These are phyloP conservation scores for Acanthamoeba rhysodes DNA, from an alignment of 208 protist genomes.

Conservation along the genomic window DNA sequence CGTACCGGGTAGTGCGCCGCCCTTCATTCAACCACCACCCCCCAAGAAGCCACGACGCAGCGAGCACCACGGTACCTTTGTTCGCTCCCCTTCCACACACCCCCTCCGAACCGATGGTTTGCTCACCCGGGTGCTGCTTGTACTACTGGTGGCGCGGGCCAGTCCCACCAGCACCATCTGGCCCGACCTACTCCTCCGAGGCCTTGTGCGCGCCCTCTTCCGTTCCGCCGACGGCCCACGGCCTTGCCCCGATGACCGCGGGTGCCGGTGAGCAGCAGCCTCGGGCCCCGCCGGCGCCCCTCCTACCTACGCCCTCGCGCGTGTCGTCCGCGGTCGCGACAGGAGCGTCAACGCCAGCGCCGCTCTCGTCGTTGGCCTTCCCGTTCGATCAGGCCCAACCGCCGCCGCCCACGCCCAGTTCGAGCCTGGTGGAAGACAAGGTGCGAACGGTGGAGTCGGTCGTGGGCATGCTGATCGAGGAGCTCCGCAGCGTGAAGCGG, in stretches of 20 bases:
- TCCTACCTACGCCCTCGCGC: too few relatives aligned
- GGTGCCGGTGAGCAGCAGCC: too few relatives aligned
- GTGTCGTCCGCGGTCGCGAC: too few relatives aligned
- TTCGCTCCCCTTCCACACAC: too few relatives aligned
- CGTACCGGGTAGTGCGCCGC: not conserved
- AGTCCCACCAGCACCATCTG: too few relatives aligned
- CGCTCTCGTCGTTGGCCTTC: not conserved
- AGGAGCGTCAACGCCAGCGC: too few relatives aligned
- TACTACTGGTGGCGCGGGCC: too few relatives aligned
- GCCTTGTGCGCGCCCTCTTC: not conserved
- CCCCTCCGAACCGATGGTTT: too few relatives aligned
- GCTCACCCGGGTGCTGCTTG: too few relatives aligned
- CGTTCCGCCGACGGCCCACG: not conserved
- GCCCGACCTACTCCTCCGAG: not conserved
- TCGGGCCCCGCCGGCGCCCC: too few relatives aligned
- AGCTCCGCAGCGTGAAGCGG: slow-evolving; percentile 12
- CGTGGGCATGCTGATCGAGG: not conserved
- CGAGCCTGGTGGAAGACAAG: not conserved
- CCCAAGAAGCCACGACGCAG: not conserved
- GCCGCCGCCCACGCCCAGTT: too few relatives aligned
- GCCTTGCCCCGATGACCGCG: not conserved
- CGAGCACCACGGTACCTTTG: not conserved
- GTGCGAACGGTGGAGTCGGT: slow-evolving; percentile 11
- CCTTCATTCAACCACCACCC: not conserved
- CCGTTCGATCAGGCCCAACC: not conserved